Conservation (phyloP, 2,329 filamentous ascomycete genomes). For the Blastomyces gilchristii region DNA sequence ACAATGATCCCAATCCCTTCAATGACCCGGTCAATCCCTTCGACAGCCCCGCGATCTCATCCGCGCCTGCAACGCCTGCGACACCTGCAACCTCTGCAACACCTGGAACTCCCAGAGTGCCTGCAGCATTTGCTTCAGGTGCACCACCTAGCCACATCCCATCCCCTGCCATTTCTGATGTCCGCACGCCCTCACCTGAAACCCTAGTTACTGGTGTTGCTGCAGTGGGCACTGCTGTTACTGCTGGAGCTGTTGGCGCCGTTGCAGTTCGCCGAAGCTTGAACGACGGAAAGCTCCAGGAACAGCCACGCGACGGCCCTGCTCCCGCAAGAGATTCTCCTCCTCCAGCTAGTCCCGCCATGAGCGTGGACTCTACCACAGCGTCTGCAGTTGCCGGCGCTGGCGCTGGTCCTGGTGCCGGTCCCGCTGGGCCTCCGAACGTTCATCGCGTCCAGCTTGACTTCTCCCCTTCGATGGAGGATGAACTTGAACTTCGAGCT, state of each 20-base stretch:
- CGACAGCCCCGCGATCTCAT: slow-evolving; percentile 48
- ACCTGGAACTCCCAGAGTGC: background rate
- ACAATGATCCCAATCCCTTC: slow-evolving; percentile 36
- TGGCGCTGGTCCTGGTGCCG: slow-evolving; percentile 49
- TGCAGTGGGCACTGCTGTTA: slow-evolving; percentile 32
- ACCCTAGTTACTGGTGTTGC: slow-evolving; percentile 30
- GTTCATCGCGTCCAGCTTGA: slow-evolving; percentile 92
- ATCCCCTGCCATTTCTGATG: slow-evolving; percentile 35
- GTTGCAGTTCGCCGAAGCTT: slow-evolving; percentile 16
- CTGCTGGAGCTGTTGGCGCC: slow-evolving; percentile 29
- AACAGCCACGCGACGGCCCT: slow-evolving; percentile 8
- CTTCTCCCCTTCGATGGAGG: slow-evolving; percentile 83
- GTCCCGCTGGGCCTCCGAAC: slow-evolving; percentile 44
- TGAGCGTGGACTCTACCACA: slow-evolving; percentile 30
- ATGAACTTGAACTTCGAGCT: slow-evolving; percentile 71
- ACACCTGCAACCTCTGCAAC: slow-evolving; percentile 8
- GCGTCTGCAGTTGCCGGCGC: slow-evolving; percentile 48
- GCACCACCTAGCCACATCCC: slow-evolving; percentile 19
- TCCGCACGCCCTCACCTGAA: slow-evolving; percentile 34
- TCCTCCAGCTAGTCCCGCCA: slow-evolving; percentile 19
- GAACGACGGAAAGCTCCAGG: slow-evolving; percentile 15
- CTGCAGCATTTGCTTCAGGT: no score
- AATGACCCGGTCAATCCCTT: slow-evolving; percentile 60
- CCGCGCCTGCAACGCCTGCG: slow-evolving; percentile 18
- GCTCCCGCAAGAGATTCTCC: slow-evolving; percentile 12